Evolutionary conservation across 169 alveolate genomes (phyloP).

Genomic region (Cryptosporidium viatorum): DNA sequence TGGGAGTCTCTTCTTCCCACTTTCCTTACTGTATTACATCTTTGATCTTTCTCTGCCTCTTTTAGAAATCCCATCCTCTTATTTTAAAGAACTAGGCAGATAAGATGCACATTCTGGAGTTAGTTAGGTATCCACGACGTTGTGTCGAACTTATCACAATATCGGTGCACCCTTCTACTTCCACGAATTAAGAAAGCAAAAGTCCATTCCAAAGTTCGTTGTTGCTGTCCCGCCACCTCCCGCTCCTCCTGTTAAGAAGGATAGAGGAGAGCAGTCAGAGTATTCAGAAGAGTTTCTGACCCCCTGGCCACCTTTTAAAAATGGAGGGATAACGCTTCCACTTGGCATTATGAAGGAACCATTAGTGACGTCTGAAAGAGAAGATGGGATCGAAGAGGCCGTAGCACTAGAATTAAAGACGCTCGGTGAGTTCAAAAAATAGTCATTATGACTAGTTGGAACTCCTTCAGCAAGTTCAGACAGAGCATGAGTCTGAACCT

Average conservation of each 20-base stretch:
- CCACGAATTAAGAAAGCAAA: conserved; percentile 32
- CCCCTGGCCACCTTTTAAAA: conserved; percentile 21
- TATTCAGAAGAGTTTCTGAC: not conserved
- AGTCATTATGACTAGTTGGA: not conserved
- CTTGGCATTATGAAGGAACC: not conserved
- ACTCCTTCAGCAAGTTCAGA: not conserved
- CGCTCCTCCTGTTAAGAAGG: conserved; percentile 2
- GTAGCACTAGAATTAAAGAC: not conserved
- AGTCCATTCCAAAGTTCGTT: conserved; percentile 13
- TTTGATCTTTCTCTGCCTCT: not conserved
- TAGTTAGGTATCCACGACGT: not conserved
- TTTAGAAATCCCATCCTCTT: not conserved
- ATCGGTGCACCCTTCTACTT: not conserved
- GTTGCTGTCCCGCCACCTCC: not conserved
- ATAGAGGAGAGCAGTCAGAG: conserved; percentile 17
- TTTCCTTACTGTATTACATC: not conserved
- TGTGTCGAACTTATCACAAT: not conserved
- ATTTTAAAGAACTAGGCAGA: conserved; percentile 17
- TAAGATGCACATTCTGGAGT: not conserved
- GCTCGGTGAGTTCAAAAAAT: not conserved
- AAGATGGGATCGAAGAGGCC: not conserved
- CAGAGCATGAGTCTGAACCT: not conserved
- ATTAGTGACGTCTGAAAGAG: not conserved
- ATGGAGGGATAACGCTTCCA: conserved; percentile 43
- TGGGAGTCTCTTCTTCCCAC: not conserved